phyloP scores from a whole-genome alignment of 106 monocot genomes.

The Allium sativum region DNA sequence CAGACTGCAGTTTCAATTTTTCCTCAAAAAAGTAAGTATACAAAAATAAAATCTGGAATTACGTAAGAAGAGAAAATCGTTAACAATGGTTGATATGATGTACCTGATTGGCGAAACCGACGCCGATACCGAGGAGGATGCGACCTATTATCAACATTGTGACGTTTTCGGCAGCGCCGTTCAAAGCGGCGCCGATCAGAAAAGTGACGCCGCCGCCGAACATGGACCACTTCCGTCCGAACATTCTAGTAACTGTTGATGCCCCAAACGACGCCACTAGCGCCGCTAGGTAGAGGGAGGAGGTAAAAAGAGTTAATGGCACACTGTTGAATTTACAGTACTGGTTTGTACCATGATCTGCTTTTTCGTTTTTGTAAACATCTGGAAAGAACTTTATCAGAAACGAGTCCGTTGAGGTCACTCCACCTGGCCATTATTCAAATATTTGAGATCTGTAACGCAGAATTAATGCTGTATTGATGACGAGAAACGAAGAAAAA shows the following conservation, averaged over 20 bases:
- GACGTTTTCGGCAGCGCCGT: slow-evolving; percentile 41
- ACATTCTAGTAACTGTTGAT: slow-evolving; percentile 15
- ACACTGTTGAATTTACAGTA: slow-evolving; percentile 48
- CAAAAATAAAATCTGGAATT: not conserved
- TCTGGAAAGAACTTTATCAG: slow-evolving; percentile 36
- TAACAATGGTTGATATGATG: no score
- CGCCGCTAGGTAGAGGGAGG: slow-evolving; percentile 42
- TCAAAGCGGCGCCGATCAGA: slow-evolving; percentile 45
- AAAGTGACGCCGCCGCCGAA: slow-evolving; percentile 37
- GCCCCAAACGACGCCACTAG: slow-evolving; percentile 37
- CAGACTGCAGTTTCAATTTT: not conserved
- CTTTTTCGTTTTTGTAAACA: slow-evolving; percentile 26
- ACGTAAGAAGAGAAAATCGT: not conserved
- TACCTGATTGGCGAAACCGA: slow-evolving; percentile 32
- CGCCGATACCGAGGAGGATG: slow-evolving; percentile 55
- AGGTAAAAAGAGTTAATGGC: slow-evolving; percentile 33
- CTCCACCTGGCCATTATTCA: slow-evolving; percentile 18
- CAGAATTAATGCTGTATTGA: not conserved
- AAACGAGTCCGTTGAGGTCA: slow-evolving; percentile 44
- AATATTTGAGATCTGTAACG: not conserved
- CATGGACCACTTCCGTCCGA: slow-evolving; percentile 52
- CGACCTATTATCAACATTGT: slow-evolving; percentile 60
- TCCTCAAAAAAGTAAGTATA: not conserved
- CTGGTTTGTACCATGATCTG: slow-evolving; percentile 17
- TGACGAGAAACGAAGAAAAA: not conserved